These are phyloP conservation scores for Talaromyces sp. DNA, from an alignment of 2,329 filamentous ascomycete species.

Conservation along the genomic window DNA sequence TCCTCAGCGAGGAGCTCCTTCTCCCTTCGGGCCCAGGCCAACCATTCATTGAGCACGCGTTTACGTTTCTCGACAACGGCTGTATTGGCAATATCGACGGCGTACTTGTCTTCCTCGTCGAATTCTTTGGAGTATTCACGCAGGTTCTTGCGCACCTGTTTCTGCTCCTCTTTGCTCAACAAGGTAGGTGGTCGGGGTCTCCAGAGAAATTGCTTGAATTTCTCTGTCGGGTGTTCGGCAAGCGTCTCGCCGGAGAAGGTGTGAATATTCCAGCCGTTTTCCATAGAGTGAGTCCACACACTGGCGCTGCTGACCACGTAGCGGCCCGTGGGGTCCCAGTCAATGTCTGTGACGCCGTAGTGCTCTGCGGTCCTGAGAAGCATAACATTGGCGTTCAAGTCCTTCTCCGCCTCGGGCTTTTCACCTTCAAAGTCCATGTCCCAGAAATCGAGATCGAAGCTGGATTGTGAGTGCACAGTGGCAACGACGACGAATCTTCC, in stretches of 20 bases:
- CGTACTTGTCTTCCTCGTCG: conserved; percentile 90
- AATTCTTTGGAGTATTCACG: conserved; percentile 94
- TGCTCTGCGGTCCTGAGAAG: conserved; percentile 92
- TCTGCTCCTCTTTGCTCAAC: conserved; percentile 94
- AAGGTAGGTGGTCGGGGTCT: conserved; percentile 87
- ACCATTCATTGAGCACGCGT: conserved; percentile 81
- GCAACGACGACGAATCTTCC: conserved; percentile 93
- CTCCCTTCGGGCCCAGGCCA: conserved; percentile 72
- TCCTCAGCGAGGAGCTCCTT: conserved; percentile 71
- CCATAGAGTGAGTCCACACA: conserved; percentile 98
- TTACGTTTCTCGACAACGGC: conserved; percentile 88
- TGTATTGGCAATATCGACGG: conserved; percentile 88
- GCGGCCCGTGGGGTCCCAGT: conserved; percentile 95
- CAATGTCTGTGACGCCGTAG: conserved; percentile 95
- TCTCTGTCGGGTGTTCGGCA: conserved; percentile 86
- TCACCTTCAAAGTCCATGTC: conserved; percentile 98
- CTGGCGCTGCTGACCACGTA: conserved; percentile 92
- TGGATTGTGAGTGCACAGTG: conserved; percentile 87
- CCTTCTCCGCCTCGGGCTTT: conserved; percentile 88
- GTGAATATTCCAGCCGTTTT: conserved; percentile 98
- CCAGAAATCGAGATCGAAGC: conserved; percentile 94
- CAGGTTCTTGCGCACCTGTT: conserved; percentile 95
- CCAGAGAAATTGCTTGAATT: conserved; percentile 98
- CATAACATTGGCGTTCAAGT: conserved; percentile 89
- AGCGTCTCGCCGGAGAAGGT: conserved; percentile 89